Evolutionary conservation across 1,284 basidiomycete species (phyloP).

Genomic region (Microbotryomycetes sp.): DNA sequence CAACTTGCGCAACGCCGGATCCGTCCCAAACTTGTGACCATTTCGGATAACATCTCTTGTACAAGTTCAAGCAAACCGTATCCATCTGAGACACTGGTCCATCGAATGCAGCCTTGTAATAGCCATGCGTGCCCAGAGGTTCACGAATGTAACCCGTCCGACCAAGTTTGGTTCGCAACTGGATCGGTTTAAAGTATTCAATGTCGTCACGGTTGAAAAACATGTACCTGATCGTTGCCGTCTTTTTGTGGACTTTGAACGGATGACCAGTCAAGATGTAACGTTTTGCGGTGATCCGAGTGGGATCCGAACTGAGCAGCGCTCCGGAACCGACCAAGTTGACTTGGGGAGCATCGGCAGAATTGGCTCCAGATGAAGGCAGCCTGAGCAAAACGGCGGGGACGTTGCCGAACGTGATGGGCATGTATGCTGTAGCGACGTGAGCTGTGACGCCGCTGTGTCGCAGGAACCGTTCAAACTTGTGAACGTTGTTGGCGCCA

Average conservation of each 20-base stretch:
- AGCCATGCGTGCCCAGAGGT: constrained; percentile 94
- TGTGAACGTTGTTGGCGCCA: constrained; percentile 93
- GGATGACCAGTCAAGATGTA: constrained; percentile 92
- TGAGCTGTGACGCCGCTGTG: constrained; percentile 59
- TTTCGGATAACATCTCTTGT: constrained; percentile 44
- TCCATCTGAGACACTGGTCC: constrained; percentile 88
- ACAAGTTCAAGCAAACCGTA: constrained; percentile 39
- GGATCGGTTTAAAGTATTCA: constrained; percentile 85
- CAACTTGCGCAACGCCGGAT: background rate
- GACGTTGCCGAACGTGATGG: constrained; percentile 67
- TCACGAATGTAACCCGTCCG: constrained; percentile 82
- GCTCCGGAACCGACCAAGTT: constrained; percentile 83
- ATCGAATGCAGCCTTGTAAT: constrained; percentile 87
- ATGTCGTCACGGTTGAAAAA: constrained; percentile 92
- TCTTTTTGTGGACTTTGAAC: constrained; percentile 96
- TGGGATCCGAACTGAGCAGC: constrained; percentile 82
- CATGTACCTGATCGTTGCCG: constrained; percentile 96
- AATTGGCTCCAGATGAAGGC: constrained; percentile 33
- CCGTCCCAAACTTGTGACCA: constrained; percentile 29
- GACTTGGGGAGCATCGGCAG: constrained; percentile 31
- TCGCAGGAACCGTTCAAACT: constrained; percentile 86
- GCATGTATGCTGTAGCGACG: constrained; percentile 81
- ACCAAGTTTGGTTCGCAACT: constrained; percentile 87
- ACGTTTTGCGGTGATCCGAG: constrained; percentile 84
- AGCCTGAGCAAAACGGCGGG: constrained; percentile 33